Conservation (phyloP, 345 rosid species). For the Noccaea bulbosa region DNA sequence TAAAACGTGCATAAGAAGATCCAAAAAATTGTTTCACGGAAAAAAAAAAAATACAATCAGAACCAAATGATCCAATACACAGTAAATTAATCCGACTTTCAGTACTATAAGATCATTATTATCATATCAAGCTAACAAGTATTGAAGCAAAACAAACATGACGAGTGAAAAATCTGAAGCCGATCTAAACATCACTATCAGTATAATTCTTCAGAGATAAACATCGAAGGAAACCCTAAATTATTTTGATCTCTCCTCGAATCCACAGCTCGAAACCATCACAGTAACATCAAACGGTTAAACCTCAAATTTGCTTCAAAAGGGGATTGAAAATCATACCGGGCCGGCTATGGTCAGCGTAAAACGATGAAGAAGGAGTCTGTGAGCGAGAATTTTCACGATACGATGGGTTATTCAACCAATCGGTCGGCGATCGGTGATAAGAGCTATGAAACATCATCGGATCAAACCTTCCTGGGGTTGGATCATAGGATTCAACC, state of each 20-base stretch:
- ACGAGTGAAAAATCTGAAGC: neutral
- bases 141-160: slow-evolving; percentile 2
- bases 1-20: neutral
- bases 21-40: neutral
- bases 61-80: slow-evolving; percentile 19
- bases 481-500: slow-evolving; percentile 32
- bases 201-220: neutral
- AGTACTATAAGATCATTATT: neutral
- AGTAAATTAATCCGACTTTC: neutral
- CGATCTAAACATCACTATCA: neutral
- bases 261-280: slow-evolving; percentile 5
- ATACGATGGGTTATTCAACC: slow-evolving; percentile 25
- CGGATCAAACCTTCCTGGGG: slow-evolving; percentile 35
- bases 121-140: neutral
- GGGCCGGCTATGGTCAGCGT: slow-evolving; percentile 22
- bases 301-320: slow-evolving; percentile 4
- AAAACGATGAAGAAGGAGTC: slow-evolving; percentile 24
- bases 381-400: slow-evolving; percentile 22
- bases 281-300: neutral
- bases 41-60: neutral
- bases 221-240: neutral
- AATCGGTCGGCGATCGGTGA: slow-evolving; percentile 33
- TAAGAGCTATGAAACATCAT: slow-evolving; percentile 18
- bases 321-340: slow-evolving; percentile 28
- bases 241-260: neutral